Percentiles rank a stretch among this genome's conserved stretches.
phyloP scores from a whole-genome alignment of 169 alveolate species.

The Plasmodium coatneyi region DNA sequence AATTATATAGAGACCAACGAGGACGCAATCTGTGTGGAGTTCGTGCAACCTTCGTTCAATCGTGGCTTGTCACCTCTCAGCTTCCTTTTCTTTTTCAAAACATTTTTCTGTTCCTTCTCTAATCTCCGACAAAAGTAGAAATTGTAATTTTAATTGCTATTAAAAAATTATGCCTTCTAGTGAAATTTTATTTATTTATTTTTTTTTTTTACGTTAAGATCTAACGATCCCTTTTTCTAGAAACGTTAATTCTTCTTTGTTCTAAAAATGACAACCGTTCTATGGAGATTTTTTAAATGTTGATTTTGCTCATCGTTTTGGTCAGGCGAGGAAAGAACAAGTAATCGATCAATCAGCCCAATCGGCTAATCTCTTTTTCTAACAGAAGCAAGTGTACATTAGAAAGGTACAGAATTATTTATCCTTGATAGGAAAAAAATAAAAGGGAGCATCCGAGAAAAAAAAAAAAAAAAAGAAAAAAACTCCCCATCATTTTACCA shows the following conservation, averaged over 20 bases:
- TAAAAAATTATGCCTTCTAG: neutral
- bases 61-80: neutral
- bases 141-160: neutral
- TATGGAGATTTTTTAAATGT: neutral
- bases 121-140: neutral
- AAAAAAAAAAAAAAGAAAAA: neutral
- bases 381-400: neutral
- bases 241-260: neutral
- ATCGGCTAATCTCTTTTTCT: neutral
- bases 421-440: neutral
- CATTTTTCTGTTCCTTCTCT: neutral
- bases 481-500: no score
- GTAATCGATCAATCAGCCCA: neutral
- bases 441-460: neutral
- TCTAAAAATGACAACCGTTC: neutral
- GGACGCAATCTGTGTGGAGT: neutral
- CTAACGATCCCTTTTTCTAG: neutral
- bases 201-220: no score
- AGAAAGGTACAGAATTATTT: neutral
- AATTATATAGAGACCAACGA: neutral
- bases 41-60: neutral
- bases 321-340: neutral
- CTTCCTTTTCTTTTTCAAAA: neutral
- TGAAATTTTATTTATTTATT: no score
- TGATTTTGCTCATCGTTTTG: neutral